These are phyloP conservation scores for Papilionanthe hybrid DNA, from an alignment of 116 monocot genomes.

Conservation along the genomic window DNA sequence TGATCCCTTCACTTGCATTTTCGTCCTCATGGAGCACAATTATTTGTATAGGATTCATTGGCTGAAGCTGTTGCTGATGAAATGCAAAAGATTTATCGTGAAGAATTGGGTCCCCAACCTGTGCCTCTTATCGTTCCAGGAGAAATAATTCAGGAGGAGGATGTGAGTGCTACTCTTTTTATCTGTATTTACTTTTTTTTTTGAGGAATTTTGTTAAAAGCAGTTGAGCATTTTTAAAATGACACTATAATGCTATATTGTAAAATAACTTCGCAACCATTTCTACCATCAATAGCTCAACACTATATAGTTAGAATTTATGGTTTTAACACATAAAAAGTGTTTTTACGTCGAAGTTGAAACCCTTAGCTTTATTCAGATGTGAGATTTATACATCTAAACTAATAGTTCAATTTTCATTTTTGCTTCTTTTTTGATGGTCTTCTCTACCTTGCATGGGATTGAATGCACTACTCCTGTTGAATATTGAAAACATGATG, in stretches of 20 bases:
- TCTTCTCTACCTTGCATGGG: neutral
- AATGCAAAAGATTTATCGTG: conserved; percentile 70
- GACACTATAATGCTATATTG: neutral
- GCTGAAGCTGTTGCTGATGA: conserved; percentile 94
- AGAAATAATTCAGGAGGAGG: conserved; percentile 63
- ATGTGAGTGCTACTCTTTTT: conserved; percentile 40
- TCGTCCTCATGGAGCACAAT: neutral
- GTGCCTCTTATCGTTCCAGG: conserved; percentile 60
- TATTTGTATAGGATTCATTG: conserved; percentile 61
- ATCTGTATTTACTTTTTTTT: neutral
- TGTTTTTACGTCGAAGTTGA: neutral
- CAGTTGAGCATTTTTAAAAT: neutral
- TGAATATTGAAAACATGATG: neutral
- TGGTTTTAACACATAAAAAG: neutral
- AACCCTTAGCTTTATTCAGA: neutral
- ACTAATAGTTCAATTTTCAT: neutral
- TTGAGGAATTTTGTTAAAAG: neutral
- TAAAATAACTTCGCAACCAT: neutral
- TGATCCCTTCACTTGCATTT: neutral
- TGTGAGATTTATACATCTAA: neutral
- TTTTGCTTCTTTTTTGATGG: neutral
- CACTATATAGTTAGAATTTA: neutral
- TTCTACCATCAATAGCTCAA: neutral
- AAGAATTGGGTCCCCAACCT: conserved; percentile 70
- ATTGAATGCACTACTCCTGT: neutral